These are phyloP conservation scores for Jasminum sambac DNA, from an alignment of 257 asterid species.

Conservation along the genomic window DNA sequence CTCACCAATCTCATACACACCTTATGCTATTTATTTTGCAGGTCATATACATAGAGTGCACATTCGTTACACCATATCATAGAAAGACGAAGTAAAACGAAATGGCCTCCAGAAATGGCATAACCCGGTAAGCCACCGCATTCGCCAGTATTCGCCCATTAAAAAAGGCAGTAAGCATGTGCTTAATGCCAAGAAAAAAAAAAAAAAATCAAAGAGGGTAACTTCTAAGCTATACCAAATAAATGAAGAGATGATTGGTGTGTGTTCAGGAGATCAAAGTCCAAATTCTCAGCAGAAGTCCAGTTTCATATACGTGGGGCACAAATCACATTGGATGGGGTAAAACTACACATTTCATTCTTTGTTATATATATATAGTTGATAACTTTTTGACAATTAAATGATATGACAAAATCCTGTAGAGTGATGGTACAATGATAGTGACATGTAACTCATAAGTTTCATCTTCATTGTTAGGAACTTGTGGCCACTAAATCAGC, in stretches of 20 bases:
- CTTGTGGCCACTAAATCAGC: constrained; percentile 62
- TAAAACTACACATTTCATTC: constrained; percentile 17
- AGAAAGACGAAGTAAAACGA: constrained; percentile 20
- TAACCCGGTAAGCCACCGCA: constrained; percentile 35
- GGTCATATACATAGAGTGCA: neutral
- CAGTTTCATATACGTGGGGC: constrained; percentile 54
- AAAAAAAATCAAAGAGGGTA: neutral
- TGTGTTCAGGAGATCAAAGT: constrained; percentile 45
- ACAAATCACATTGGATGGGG: constrained; percentile 51
- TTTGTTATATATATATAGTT: neutral
- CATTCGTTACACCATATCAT: neutral
- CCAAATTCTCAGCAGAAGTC: constrained; percentile 42
- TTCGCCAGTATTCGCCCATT: no score
- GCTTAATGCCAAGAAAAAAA: no score
- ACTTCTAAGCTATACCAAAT: neutral
- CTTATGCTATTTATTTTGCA: neutral
- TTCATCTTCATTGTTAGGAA: constrained; percentile 37
- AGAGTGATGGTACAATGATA: no score
- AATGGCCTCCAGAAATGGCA: constrained; percentile 44
- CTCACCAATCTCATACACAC: neutral
- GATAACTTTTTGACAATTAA: no score
- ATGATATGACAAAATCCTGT: no score
- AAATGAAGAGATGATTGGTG: neutral
- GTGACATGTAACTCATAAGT: no score
- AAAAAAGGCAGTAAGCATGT: no score